A percentile compares a stretch with the other conserved stretches of the same genome.
Evolutionary conservation across 176 grass and related monocot genomes (phyloP).

Genomic region (Triticum timopheevii): DNA sequence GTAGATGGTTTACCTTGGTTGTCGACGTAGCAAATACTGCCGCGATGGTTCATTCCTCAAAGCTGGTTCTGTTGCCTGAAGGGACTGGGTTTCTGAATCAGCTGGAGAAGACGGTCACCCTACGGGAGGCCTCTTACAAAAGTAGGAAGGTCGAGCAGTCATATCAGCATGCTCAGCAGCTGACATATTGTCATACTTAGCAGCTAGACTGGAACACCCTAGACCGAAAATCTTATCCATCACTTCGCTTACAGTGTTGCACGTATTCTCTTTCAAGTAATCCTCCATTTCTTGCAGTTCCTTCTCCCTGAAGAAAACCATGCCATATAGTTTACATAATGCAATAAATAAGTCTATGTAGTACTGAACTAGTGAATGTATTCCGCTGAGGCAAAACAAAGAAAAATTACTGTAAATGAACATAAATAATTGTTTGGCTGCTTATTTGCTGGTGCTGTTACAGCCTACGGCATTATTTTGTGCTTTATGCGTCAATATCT

Average conservation of each 20-base stretch:
- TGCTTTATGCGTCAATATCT: background rate
- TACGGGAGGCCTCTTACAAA: background rate
- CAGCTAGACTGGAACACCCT: background rate
- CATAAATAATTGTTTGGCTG: background rate
- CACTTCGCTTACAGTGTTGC: background rate
- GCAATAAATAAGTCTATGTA: background rate
- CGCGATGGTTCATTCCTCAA: background rate
- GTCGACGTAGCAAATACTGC: background rate
- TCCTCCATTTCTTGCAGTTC: background rate
- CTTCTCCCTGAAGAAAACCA: background rate
- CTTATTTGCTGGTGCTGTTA: background rate
- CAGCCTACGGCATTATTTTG: background rate
- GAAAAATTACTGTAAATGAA: background rate
- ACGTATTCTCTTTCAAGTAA: background rate
- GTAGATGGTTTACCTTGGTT: background rate
- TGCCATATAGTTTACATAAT: background rate
- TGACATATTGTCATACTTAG: background rate
- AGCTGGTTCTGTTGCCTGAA: background rate
- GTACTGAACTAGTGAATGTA: background rate
- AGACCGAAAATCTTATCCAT: background rate
- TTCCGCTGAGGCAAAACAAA: background rate
- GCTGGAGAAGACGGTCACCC: background rate
- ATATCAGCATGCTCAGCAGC: background rate
- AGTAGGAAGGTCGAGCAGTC: background rate
- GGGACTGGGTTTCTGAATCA: background rate